Conservation (phyloP, 225 moss, liverwort and hornwort species). For the Pleurozium schreberi region DNA sequence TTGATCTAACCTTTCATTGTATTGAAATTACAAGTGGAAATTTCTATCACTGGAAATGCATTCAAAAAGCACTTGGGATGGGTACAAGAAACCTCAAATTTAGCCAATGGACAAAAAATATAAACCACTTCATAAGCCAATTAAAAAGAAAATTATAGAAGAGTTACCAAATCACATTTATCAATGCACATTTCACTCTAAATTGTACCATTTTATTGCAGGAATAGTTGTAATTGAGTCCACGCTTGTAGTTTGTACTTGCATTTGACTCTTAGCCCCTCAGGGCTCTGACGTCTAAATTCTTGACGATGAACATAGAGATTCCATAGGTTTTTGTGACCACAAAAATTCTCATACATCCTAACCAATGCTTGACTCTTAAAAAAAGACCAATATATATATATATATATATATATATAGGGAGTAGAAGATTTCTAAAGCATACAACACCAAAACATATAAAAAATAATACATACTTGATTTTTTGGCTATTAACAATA, state of each 20-base stretch:
- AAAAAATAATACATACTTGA: too few species aligned
- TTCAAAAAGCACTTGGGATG: background rate
- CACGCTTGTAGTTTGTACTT: background rate
- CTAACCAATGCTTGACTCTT: background rate
- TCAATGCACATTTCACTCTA: background rate
- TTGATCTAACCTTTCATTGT: background rate
- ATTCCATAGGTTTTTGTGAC: background rate
- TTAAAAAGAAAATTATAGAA: background rate
- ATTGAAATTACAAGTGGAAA: background rate
- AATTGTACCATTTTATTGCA: background rate
- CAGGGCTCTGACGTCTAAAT: fast-evolving
- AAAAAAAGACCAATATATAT: too few species aligned
- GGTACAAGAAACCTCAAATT: background rate
- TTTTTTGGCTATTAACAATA: too few species aligned
- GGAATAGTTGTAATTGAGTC: background rate
- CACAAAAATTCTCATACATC: background rate
- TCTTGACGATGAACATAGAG: background rate
- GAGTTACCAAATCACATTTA: background rate
- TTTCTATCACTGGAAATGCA: background rate
- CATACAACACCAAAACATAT: too few species aligned
- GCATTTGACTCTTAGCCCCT: background rate
- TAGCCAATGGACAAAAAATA: background rate
- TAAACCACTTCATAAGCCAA: background rate
- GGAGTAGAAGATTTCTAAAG: too few species aligned
- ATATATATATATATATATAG: too few species aligned